Evolutionary conservation across 352 stramenopile genomes (phyloP), one percentile per base, ranked within the genome.

Genomic region (Globisporangium carolinianum): DNA sequence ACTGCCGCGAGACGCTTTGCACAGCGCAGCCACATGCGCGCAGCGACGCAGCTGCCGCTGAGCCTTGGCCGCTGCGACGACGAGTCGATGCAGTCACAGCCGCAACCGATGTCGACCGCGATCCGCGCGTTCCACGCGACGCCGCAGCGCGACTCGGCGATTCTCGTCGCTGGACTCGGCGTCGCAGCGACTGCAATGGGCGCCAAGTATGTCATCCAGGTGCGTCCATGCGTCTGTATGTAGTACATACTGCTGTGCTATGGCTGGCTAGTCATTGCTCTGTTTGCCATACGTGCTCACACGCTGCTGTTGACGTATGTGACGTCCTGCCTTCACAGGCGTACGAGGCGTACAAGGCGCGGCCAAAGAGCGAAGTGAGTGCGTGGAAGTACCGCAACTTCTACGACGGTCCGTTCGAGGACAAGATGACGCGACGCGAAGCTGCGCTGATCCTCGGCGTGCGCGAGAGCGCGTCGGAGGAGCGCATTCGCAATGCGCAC

Each of bases 371-470:
- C 55, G 79, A 86, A 51, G 76, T 65, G 57, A 89, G 73, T 61
- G 70, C 66, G 53, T 87, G 72, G 79, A 89, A 77, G 69, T 89
- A 87, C 67, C 82, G 82, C 62, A 94, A 94, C 67, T 96, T 96
- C 60, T 98, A 98, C 75, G 89, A 98, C 67, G 94, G 94, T 0
- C 96, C 96, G 36, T 99, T 99, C 71, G 97, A 99, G 67, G 94
- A 99, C 12, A 97, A 97, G 67, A 99, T 99, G 97, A 98, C 97
- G 47, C 81, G 92, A 6, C 85, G 97, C 38, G 97, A 99, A 74
- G 97, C 97, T n/a, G 97, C 97, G 17, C 76, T 99, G 42, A 99
- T 99, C 71, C 72, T 99, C 37, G 97, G 97, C 51, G 96, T 99
- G 43, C 79, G 89, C n/a, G 96, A 99, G 76, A 98, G 86, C 57